These are phyloP conservation scores for Quillaja saponaria DNA, from an alignment of 306 rosid genomes.

Conservation along the genomic window DNA sequence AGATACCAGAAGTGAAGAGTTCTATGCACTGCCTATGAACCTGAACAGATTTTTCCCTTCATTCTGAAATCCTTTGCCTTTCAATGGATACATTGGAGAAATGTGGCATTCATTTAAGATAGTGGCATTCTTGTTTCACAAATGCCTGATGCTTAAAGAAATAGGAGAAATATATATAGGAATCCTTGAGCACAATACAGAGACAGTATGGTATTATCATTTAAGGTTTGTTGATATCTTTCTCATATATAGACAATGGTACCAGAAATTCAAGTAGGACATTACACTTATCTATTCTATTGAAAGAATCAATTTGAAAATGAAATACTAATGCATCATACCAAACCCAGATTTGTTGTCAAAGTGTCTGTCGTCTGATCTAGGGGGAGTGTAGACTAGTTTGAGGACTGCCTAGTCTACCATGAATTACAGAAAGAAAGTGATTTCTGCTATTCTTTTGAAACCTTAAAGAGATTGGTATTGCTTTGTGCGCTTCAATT, in stretches of 20 bases:
- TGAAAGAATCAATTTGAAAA: no score
- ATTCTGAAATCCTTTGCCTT: conserved; percentile 33
- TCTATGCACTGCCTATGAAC: conserved; percentile 65
- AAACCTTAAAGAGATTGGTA: no score
- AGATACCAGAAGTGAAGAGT: conserved; percentile 67
- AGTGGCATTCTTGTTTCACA: background rate
- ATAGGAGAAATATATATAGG: background rate
- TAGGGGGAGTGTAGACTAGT: background rate
- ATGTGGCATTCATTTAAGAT: background rate
- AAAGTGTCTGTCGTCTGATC: no score
- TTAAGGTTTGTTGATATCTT: conserved; percentile 2
- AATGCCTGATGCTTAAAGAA: background rate
- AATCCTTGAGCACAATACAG: conserved; percentile 2
- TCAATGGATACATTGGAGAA: background rate
- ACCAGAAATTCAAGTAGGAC: background rate
- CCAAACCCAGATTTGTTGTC: no score
- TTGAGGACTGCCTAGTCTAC: background rate
- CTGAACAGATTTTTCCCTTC: conserved; percentile 80
- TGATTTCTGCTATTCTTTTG: no score
- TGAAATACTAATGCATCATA: no score
- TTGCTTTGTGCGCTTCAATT: no score
- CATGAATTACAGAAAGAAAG: background rate
- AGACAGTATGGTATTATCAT: background rate
- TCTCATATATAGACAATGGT: background rate
- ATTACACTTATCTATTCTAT: no score